Conservation (phyloP, 345 rosid genomes). For the Clausena lansium region DNA sequence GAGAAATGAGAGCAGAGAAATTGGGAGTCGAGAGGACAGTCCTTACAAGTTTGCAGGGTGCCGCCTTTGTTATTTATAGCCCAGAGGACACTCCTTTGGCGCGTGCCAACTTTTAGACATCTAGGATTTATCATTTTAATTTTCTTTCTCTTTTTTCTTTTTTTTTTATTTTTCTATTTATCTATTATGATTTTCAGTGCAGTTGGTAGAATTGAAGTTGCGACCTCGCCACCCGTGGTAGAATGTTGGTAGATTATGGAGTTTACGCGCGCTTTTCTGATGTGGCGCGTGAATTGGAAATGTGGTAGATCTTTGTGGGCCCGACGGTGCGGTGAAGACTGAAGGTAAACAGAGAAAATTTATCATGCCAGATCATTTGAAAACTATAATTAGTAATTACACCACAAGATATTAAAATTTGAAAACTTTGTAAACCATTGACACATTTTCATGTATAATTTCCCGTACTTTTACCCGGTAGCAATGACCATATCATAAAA, state of each 20-base stretch:
- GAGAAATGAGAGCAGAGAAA: constrained; percentile 22
- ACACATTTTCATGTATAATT: too few relatives aligned
- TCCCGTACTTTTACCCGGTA: too few relatives aligned
- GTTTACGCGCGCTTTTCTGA: neutral
- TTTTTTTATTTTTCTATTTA: neutral
- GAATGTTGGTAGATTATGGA: neutral
- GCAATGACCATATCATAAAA: too few relatives aligned
- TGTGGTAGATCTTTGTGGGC: neutral
- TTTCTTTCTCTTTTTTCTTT: neutral
- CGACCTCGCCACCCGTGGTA: too few relatives aligned
- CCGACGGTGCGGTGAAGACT: neutral
- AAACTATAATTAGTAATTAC: neutral
- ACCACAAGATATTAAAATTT: too few relatives aligned
- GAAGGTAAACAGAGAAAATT: neutral
- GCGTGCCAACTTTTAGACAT: neutral
- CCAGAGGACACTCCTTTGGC: neutral
- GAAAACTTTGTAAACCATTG: too few relatives aligned
- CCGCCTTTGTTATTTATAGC: constrained; percentile 5
- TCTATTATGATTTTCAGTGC: neutral
- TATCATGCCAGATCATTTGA: neutral
- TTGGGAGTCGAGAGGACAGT: neutral
- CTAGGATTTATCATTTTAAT: neutral
- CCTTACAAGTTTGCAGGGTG: neutral
- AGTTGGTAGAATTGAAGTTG: too few relatives aligned
- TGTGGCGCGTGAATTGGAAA: neutral